Percentiles rank a stretch among this genome's conserved stretches.
These are phyloP conservation scores for Blastobotrys parvus DNA, from an alignment of 805 yeast genomes.

Conservation along the genomic window DNA sequence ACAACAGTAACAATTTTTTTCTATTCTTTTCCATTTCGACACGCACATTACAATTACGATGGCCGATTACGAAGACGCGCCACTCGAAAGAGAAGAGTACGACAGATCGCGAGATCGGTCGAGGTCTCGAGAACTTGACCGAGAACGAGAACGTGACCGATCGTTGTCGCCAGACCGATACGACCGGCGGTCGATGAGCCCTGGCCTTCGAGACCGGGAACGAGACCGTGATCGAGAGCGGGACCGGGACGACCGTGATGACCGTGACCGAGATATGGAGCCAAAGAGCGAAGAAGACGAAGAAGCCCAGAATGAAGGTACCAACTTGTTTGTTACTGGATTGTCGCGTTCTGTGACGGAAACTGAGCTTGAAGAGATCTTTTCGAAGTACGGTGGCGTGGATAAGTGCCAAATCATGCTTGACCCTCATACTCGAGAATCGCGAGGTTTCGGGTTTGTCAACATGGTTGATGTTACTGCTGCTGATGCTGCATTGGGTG, in stretches of 20 bases:
- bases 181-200: slow-evolving; percentile 16
- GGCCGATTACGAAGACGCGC: slow-evolving; percentile 17
- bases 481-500: slow-evolving; percentile 39
- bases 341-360: slow-evolving; percentile 25
- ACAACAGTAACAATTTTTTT: no score
- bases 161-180: slow-evolving; percentile 14
- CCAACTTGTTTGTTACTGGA: slow-evolving; percentile 30
- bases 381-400: slow-evolving; percentile 24
- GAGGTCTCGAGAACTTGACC: not conserved
- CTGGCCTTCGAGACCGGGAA: slow-evolving; percentile 8
- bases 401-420: slow-evolving; percentile 33
- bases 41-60: slow-evolving; percentile 1
- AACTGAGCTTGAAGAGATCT: slow-evolving; percentile 21
- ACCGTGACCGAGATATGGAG: slow-evolving; percentile 1
- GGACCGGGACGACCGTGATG: slow-evolving; percentile 6
- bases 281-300: slow-evolving; percentile 15
- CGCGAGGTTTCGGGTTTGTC: slow-evolving; percentile 48
- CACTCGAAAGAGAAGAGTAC: slow-evolving; percentile 6
- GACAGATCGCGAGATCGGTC: not conserved
- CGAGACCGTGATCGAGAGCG: slow-evolving; percentile 2
- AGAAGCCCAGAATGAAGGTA: slow-evolving; percentile 26
- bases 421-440: slow-evolving; percentile 36
- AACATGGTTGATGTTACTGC: slow-evolving; percentile 35
- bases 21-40: no score
- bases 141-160: slow-evolving; percentile 1